phyloP scores from a whole-genome alignment of 495 filamentous ascomycete genomes.

The Penicillium longicatenatum region DNA sequence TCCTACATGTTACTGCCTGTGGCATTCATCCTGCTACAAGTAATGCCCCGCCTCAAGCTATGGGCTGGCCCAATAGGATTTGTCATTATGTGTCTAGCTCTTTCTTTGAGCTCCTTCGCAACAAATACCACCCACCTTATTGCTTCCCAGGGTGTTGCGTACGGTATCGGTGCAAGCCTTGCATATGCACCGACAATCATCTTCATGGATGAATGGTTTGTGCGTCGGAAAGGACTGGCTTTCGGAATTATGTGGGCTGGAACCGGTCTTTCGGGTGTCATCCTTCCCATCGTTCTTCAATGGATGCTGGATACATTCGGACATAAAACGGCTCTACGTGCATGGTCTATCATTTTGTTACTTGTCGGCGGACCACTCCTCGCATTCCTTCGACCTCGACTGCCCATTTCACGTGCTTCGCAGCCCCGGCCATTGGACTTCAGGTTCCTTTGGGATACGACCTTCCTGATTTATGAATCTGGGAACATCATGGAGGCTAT shows the following conservation, averaged over 20 bases:
- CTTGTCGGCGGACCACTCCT: conserved; percentile 53
- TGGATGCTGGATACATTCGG: conserved; percentile 52
- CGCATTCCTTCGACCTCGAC: conserved; percentile 50
- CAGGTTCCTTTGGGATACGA: conserved; percentile 43
- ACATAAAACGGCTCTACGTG: conserved; percentile 51
- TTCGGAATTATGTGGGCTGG: conserved; percentile 55
- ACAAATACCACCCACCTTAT: conserved; percentile 46
- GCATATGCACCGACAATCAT: conserved; percentile 48
- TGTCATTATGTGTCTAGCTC: conserved; percentile 39
- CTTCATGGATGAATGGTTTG: conserved; percentile 59
- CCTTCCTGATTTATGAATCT: conserved; percentile 54
- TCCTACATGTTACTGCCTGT: conserved; percentile 54
- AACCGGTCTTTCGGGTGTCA: conserved; percentile 43
- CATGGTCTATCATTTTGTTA: conserved; percentile 49
- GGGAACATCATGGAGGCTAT: conserved; percentile 57
- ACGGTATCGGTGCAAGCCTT: conserved; percentile 48
- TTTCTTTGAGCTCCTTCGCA: conserved; percentile 49
- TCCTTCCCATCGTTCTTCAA: conserved; percentile 52
- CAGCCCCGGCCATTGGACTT: conserved; percentile 29
- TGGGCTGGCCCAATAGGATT: conserved; percentile 44
- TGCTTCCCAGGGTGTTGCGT: conserved; percentile 52
- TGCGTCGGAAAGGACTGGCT: conserved; percentile 48
- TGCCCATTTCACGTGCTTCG: conserved; percentile 41
- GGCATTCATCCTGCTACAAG: conserved; percentile 41
- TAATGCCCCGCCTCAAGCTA: conserved; percentile 40